Evolutionary conservation across 2,329 filamentous ascomycete species (phyloP), one percentile per base, ranked within the genome.

Genomic region (Aspergillus sp.): DNA sequence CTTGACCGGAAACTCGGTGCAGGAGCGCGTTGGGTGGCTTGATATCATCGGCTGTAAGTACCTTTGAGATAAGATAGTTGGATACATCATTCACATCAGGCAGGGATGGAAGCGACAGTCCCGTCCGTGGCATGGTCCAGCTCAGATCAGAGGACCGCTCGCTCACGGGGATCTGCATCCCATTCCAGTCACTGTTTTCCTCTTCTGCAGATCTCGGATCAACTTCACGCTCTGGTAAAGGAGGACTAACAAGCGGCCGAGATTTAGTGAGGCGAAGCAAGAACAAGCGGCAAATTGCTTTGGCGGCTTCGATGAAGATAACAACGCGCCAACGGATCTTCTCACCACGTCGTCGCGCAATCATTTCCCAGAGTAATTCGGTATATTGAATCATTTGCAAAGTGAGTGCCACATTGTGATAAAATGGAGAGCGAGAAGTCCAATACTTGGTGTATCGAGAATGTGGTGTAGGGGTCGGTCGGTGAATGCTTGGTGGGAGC

Each of bases 361-460:
- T 81, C 93, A 98, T 98, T 66, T 98, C 93, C 79, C 91, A 93
- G n/a, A 98, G 72, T 28, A 98, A 74, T 69, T 98, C 89, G 0
- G 90, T 95, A 62, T 97, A 97, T 54, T 93, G 87, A 27, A 96
- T 86, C 70, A 95, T 86, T 63, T 95, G 89, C 39, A 98, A 73
- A 5, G 90, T 73, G 51, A 90, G 77, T 33, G 91, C 90, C 43
- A 94, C 81, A 46, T 87, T 81, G 46, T 85, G 81, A 67, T 98
- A 98, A 7, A 88, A 75, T 5, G 77, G 73, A 57, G 79, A 83
- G 43, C 75, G 74, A 39, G 75, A 70, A 12, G 75, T 74, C 77
- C 80, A 84, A 63, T 81, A 83, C 49, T 76, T 75, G 32, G 81
- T 84, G 57, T 85, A 85, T 50, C 81, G 73, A 48, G 75, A 75